Percentiles rank a stretch among this genome's conserved stretches.
Evolutionary conservation across 768 basidiomycete genomes (phyloP).

Genomic region (Lentinula sp.): DNA sequence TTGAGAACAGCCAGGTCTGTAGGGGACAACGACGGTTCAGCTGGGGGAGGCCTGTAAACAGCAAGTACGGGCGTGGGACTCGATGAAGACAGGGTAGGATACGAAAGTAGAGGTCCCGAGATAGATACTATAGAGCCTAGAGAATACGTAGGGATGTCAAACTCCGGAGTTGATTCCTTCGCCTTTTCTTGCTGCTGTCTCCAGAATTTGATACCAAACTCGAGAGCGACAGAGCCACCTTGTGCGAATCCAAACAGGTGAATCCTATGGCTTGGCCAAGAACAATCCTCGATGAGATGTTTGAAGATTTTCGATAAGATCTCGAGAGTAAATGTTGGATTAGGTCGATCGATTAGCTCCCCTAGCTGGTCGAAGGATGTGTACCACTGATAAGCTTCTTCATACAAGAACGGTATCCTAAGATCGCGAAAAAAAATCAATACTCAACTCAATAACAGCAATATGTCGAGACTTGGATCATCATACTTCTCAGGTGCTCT

Average conservation of each 20-base stretch:
- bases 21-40: conserved; percentile 37
- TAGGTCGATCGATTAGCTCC: conserved; percentile 60
- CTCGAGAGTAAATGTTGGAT: conserved; percentile 65
- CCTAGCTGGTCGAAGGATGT: conserved; percentile 76
- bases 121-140: conserved; percentile 68
- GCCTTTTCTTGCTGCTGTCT: conserved; percentile 19
- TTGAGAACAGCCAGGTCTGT: conserved; percentile 45
- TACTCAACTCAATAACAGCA: background rate
- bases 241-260: conserved; percentile 89
- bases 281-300: conserved; percentile 53
- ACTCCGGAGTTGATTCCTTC: conserved; percentile 8
- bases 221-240: conserved; percentile 73
- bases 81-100: conserved; percentile 50
- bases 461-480: conserved; percentile 1
- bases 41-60: conserved; percentile 46
- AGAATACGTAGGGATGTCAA: conserved; percentile 12
- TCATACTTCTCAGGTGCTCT: conserved; percentile 72
- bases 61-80: conserved; percentile 61
- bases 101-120: conserved; percentile 72
- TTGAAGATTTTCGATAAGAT: conserved; percentile 45
- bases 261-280: conserved; percentile 64
- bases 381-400: conserved; percentile 85
- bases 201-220: conserved; percentile 59
- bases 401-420: conserved; percentile 76
- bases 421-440: background rate